These are phyloP conservation scores for Leccinum longicurvipes DNA, from an alignment of 768 basidiomycete genomes.

Conservation along the genomic window DNA sequence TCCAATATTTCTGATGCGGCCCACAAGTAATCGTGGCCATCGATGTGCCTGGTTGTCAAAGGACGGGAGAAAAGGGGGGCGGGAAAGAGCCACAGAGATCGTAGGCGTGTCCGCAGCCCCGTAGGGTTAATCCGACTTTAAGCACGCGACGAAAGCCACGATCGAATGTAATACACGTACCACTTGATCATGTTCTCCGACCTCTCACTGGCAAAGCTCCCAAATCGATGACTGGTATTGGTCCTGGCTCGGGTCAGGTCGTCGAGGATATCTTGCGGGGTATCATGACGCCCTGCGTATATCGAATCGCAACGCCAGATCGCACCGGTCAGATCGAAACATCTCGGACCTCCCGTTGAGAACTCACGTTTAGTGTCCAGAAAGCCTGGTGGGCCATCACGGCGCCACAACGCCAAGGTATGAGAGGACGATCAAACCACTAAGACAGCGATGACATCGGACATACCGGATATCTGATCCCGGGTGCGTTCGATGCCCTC, in stretches of 20 bases:
- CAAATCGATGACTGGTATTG: constrained; percentile 74
- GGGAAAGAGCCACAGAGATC: neutral
- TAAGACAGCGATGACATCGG: neutral
- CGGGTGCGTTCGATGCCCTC: constrained; percentile 36
- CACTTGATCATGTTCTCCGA: constrained; percentile 78
- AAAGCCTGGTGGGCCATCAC: constrained; percentile 26
- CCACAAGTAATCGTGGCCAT: constrained; percentile 97
- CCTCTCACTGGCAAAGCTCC: constrained; percentile 77
- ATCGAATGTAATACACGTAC: constrained; percentile 34
- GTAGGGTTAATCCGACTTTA: neutral
- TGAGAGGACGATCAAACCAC: neutral
- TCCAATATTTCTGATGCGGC: constrained; percentile 90
- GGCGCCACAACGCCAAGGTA: neutral
- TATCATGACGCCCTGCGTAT: constrained; percentile 62
- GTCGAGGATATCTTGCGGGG: constrained; percentile 63
- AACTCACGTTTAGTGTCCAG: constrained; percentile 34
- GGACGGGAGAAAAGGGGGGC: neutral
- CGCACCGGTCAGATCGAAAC: neutral
- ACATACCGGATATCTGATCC: constrained; percentile 36
- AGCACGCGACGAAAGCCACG: neutral
- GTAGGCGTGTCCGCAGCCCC: neutral
- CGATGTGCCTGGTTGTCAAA: constrained; percentile 61
- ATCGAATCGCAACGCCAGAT: neutral
- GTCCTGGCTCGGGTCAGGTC: constrained; percentile 77
- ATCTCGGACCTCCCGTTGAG: neutral